Base-by-base conservation (phyloP, 345 rosid genomes). In the Hirschfeldia incana region DNA sequence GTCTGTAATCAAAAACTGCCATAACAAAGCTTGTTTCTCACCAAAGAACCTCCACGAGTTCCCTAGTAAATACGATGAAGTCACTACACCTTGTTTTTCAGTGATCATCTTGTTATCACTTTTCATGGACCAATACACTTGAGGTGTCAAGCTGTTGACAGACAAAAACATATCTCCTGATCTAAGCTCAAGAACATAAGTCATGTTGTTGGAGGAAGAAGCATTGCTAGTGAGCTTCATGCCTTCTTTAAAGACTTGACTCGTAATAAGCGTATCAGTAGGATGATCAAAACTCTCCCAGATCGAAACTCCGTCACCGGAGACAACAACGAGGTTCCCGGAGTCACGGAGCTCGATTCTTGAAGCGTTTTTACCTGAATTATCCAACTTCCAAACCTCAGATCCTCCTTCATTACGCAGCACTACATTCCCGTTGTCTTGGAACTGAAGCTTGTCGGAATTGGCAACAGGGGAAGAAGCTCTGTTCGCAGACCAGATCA, bases 271-370 rank as follows among this genome's bases (percentile, higher is more conserved):
- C 17, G 98, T 88, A 60, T 95, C 84, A 0, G 94, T 82, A 0
- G 99, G 99, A 87, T 95, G 93, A 70, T 85, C 76, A 78, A 95
- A 95, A 69, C 99, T 93, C 87, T 91, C 90, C 99, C 99, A 95
- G 5, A 85, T 77, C 8, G 53, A 62, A 81, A 36, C 62, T 26
- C 80, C 77, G 7, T 78, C 87, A 49, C 64, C 61, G 4, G 91
- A 90, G 34, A 85, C 84, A 82, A 89, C 79, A 10, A 85, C 94
- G 80, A 95, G 78, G 65, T 95, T 95, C 6, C 99, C 99, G 0
- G 98, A 89, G 76, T 93, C 90, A 79, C 55, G 89, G 78, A 95
- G 70, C 76, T 88, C 91, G 30, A 93, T 86, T 5, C 88, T 88
- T 51, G 97, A 86, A 76, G 83, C 94, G 11, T 83, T 85, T 81